Evolutionary conservation across 2,329 filamentous ascomycete species (phyloP).

Genomic region (Fusarium decemcellulare): DNA sequence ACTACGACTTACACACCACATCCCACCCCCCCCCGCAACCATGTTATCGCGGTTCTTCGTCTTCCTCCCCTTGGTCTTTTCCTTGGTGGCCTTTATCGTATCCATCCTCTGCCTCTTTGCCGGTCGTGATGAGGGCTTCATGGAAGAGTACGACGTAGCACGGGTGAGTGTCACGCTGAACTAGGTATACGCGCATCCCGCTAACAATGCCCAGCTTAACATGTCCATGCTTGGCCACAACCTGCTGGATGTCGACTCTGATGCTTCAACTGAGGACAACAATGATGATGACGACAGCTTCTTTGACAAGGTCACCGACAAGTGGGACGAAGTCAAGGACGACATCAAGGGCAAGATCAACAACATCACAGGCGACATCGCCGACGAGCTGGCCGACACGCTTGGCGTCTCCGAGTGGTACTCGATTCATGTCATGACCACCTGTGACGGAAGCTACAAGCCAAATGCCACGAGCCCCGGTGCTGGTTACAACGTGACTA

Average conservation of each 20-base stretch:
- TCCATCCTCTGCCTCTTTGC: slow-evolving; percentile 57
- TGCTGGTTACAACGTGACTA: slow-evolving; percentile 59
- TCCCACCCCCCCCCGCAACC: slow-evolving; percentile 2
- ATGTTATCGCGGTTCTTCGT: slow-evolving; percentile 50
- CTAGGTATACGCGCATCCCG: background rate
- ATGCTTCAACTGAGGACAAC: slow-evolving; percentile 44
- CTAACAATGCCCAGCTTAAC: slow-evolving; percentile 51
- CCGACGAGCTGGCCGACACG: slow-evolving; percentile 57
- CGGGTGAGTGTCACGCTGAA: slow-evolving; percentile 48
- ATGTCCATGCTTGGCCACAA: slow-evolving; percentile 56
- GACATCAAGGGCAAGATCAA: slow-evolving; percentile 56
- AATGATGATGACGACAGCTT: slow-evolving; percentile 44
- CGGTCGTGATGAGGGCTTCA: slow-evolving; percentile 57
- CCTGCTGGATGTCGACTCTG: slow-evolving; percentile 43
- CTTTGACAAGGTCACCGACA: slow-evolving; percentile 49
- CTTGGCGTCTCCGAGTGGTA: slow-evolving; percentile 67
- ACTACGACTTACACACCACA: slow-evolving; percentile 1
- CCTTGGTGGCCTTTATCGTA: slow-evolving; percentile 56
- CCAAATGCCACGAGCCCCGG: slow-evolving; percentile 57
- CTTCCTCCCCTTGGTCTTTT: slow-evolving; percentile 55
- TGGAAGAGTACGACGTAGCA: slow-evolving; percentile 60
- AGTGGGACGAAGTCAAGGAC: slow-evolving; percentile 50
- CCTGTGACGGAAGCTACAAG: slow-evolving; percentile 62
- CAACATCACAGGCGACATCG: slow-evolving; percentile 56
- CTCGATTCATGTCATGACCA: slow-evolving; percentile 63